phyloP scores from a whole-genome alignment of 2,329 filamentous ascomycete species.

The Ceratocystis smalleyi region DNA sequence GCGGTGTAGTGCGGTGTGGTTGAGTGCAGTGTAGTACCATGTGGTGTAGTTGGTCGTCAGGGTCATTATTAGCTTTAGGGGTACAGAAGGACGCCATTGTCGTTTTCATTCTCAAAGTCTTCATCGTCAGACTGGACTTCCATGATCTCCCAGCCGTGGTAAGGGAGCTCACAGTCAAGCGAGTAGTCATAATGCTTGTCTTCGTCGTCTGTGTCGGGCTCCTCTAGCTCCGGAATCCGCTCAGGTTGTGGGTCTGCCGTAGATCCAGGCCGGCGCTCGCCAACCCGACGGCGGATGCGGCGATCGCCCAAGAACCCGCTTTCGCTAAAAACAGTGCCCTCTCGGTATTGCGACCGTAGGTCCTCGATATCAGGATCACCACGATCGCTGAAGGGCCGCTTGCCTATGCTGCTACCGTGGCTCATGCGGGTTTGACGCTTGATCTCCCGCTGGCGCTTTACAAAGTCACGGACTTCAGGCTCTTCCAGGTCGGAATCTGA shows the following conservation, averaged over 20 bases:
- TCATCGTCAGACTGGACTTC: constrained; percentile 28
- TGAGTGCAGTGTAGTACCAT: no score
- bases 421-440: constrained; percentile 33
- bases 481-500: constrained; percentile 33
- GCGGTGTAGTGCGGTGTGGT: no score
- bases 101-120: constrained; percentile 11
- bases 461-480: constrained; percentile 35
- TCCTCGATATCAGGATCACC: constrained; percentile 35
- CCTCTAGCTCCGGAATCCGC: constrained; percentile 38
- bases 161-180: constrained; percentile 34
- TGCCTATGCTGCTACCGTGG: constrained; percentile 39
- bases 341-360: constrained; percentile 13
- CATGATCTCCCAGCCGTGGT: constrained; percentile 36
- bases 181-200: constrained; percentile 24
- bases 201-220: constrained; percentile 35
- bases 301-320: constrained; percentile 29
- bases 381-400: constrained; percentile 39
- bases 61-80: neutral
- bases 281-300: constrained; percentile 32
- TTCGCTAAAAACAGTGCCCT: constrained; percentile 23
- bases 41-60: neutral
- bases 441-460: constrained; percentile 26
- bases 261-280: constrained; percentile 31
- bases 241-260: constrained; percentile 35
- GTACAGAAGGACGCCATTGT: constrained; percentile 5